These are phyloP conservation scores for Mycosphaerella sp. DNA, from an alignment of 2,329 filamentous ascomycete genomes.

Conservation along the genomic window DNA sequence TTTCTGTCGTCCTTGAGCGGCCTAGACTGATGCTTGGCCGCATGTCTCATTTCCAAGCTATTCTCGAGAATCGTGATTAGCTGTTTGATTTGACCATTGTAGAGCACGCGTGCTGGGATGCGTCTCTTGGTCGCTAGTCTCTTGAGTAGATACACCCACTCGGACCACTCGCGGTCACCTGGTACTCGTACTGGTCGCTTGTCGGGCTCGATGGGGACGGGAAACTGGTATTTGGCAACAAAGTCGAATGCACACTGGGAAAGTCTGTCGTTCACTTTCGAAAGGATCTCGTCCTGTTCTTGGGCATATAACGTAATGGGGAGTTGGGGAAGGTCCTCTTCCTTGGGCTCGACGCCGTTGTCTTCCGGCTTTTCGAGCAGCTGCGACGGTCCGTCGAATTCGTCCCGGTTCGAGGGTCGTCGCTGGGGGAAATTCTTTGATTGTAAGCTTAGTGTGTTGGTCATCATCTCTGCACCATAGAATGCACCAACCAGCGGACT, in stretches of 20 bases:
- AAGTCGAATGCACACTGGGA: slow-evolving; percentile 86
- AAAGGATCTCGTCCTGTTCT: slow-evolving; percentile 76
- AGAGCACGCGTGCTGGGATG: slow-evolving; percentile 75
- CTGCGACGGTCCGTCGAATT: slow-evolving; percentile 83
- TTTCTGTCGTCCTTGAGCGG: slow-evolving; percentile 84
- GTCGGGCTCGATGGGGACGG: slow-evolving; percentile 74
- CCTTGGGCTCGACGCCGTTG: slow-evolving; percentile 67
- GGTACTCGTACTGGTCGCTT: slow-evolving; percentile 70
- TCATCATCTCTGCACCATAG: slow-evolving; percentile 25
- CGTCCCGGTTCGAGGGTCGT: slow-evolving; percentile 73
- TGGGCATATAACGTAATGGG: slow-evolving; percentile 76
- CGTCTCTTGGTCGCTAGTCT: slow-evolving; percentile 77
- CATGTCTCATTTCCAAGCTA: slow-evolving; percentile 80
- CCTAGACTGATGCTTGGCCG: slow-evolving; percentile 74
- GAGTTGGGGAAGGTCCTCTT: slow-evolving; percentile 72
- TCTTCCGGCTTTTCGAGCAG: slow-evolving; percentile 67
- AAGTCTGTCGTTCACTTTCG: slow-evolving; percentile 74
- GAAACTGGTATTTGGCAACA: slow-evolving; percentile 85
- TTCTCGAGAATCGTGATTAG: slow-evolving; percentile 84
- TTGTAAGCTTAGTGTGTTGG: slow-evolving; percentile 24
- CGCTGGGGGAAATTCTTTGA: slow-evolving; percentile 45
- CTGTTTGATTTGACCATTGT: slow-evolving; percentile 84
- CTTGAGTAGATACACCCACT: slow-evolving; percentile 86
- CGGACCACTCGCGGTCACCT: slow-evolving; percentile 79
- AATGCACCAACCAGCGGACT: slow-evolving; percentile 20